Conservation (phyloP, 2,329 filamentous ascomycete species). For the Scedosporium aurantiacum region DNA sequence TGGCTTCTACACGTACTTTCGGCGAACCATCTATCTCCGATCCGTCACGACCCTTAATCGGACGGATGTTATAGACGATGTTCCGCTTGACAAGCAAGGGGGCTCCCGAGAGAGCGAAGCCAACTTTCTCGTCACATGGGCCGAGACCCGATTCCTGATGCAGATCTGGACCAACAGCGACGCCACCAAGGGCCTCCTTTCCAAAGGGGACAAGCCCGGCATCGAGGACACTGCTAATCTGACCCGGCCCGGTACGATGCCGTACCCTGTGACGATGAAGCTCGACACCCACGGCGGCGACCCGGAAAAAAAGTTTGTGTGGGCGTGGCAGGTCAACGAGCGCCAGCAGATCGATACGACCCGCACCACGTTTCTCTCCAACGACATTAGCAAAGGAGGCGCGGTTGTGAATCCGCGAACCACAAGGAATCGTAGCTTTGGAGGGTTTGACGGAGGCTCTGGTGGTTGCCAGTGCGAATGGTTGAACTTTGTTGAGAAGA, state of each 20-base stretch:
- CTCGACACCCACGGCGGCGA: conserved; percentile 53
- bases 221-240: conserved; percentile 15
- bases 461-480: conserved; percentile 53
- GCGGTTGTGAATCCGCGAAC: conserved; percentile 40
- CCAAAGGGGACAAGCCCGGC: conserved; percentile 12
- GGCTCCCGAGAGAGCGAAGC: conserved; percentile 43
- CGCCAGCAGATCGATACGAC: conserved; percentile 31
- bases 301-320: conserved; percentile 39
- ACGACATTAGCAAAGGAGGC: conserved; percentile 40
- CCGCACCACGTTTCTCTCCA: conserved; percentile 33
- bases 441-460: conserved; percentile 52
- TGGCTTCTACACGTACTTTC: conserved; percentile 87
- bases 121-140: conserved; percentile 45
- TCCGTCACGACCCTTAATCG: conserved; percentile 38
- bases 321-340: conserved; percentile 38
- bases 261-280: conserved; percentile 50
- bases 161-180: conserved; percentile 50
- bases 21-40: conserved; percentile 74
- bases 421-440: conserved; percentile 33
- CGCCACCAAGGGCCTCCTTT: conserved; percentile 30
- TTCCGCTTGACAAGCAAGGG: conserved; percentile 41
- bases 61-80: conserved; percentile 25
- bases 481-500: conserved; percentile 30
- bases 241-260: conserved; percentile 46
- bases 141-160: conserved; percentile 50